Evolutionary conservation across 1,139 yeast genomes (phyloP).

Genomic region (Yamadazyma spencermartinsiae): DNA sequence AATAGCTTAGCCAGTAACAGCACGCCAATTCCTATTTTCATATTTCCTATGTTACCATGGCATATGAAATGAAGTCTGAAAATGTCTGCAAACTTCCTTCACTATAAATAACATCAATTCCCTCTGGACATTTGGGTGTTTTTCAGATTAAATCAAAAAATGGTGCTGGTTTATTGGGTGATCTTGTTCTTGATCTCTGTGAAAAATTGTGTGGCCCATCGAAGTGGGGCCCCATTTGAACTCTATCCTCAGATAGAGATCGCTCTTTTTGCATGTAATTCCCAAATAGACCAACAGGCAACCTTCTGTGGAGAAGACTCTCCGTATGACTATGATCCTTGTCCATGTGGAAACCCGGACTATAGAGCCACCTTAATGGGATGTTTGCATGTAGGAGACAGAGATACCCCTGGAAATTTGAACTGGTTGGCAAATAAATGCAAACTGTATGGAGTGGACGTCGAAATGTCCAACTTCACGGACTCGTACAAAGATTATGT

Average conservation of each 20-base stretch:
- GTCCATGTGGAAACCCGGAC: slow-evolving; percentile 12
- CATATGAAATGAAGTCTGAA: background rate
- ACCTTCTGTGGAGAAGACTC: slow-evolving; percentile 11
- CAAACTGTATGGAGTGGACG: slow-evolving; percentile 10
- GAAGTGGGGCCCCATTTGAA: background rate
- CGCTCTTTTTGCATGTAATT: slow-evolving; percentile 16
- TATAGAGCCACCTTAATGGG: slow-evolving; percentile 15
- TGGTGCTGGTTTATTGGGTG: no score
- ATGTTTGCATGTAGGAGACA: slow-evolving; percentile 8
- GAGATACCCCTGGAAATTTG: background rate
- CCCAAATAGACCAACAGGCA: slow-evolving; percentile 11
- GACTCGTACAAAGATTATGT: slow-evolving; percentile 20
- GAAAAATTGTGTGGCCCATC: background rate
- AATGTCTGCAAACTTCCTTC: no score
- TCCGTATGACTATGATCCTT: slow-evolving; percentile 6
- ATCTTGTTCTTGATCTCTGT: slow-evolving; percentile 12
- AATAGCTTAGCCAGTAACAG: background rate
- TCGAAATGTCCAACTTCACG: slow-evolving; percentile 19
- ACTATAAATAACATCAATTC: no score
- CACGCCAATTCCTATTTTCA: background rate
- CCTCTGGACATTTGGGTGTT: no score
- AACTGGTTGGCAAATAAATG: slow-evolving; percentile 12
- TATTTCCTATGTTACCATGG: background rate
- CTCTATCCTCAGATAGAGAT: background rate
- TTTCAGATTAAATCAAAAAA: no score